Conservation (phyloP, 164 flowering plant species). For the Brasenia schreberi region DNA sequence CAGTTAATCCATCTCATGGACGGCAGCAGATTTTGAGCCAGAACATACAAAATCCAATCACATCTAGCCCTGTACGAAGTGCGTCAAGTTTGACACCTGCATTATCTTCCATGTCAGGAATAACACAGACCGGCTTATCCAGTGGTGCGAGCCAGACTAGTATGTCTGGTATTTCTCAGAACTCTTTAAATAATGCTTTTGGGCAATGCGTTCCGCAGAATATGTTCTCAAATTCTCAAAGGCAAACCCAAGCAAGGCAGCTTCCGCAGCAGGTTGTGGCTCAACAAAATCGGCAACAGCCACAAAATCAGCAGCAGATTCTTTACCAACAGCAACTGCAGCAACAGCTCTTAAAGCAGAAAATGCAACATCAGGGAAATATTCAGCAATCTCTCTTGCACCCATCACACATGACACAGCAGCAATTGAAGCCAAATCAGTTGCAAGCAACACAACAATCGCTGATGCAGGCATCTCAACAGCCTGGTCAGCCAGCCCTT, state of each 20-base stretch:
- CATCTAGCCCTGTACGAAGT: slow-evolving; percentile 37
- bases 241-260: slow-evolving; percentile 64
- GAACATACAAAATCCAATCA: slow-evolving; percentile 31
- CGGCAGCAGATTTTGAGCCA: slow-evolving; percentile 47
- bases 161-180: slow-evolving; percentile 44
- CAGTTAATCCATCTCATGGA: slow-evolving; percentile 50
- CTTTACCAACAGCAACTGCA: slow-evolving; percentile 27
- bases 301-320: slow-evolving; percentile 8
- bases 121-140: slow-evolving; percentile 36
- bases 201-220: slow-evolving; percentile 47
- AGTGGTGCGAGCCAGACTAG: slow-evolving; percentile 36
- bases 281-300: slow-evolving; percentile 38
- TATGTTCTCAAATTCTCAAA: slow-evolving; percentile 49
- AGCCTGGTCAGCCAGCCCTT: slow-evolving; percentile 15
- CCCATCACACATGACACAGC: slow-evolving; percentile 59
- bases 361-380: slow-evolving; percentile 33
- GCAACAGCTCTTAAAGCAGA: slow-evolving; percentile 29
- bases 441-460: slow-evolving; percentile 59
- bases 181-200: slow-evolving; percentile 33
- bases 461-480: slow-evolving; percentile 27
- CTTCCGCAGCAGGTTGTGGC: slow-evolving; percentile 26
- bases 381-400: slow-evolving; percentile 24
- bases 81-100: slow-evolving; percentile 38
- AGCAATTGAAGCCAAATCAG: slow-evolving; percentile 54
- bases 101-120: slow-evolving; percentile 30